These are phyloP conservation scores for Globomyces pollinis-pini DNA, from an alignment of 192 early-diverging fungal genomes.

Conservation along the genomic window DNA sequence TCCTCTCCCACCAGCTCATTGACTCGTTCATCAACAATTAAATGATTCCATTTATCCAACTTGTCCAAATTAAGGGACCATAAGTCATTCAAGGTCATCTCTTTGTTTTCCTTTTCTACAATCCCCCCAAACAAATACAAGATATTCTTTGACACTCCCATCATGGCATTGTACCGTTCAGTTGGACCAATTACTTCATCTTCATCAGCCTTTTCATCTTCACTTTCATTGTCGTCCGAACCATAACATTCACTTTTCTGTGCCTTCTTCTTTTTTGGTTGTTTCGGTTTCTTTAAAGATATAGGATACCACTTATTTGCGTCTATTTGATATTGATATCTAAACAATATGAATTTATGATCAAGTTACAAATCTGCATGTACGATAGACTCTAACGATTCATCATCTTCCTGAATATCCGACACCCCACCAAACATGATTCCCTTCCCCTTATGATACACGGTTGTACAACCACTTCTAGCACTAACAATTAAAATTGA, in stretches of 20 bases:
- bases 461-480: conserved; percentile 47
- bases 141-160: conserved; percentile 44
- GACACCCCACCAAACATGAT: conserved; percentile 58
- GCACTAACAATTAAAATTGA: conserved; percentile 14
- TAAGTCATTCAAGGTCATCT: conserved; percentile 53
- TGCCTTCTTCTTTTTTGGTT: conserved; percentile 19
- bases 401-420: conserved; percentile 59
- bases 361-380: conserved; percentile 58
- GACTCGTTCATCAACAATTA: conserved; percentile 35
- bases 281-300: conserved; percentile 37
- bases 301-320: conserved; percentile 56
- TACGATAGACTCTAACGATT: conserved; percentile 50
- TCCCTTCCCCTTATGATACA: conserved; percentile 48
- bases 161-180: conserved; percentile 62
- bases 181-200: conserved; percentile 30
- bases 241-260: conserved; percentile 16
- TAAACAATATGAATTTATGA: too few species aligned
- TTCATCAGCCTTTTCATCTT: conserved; percentile 13
- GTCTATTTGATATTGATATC: conserved; percentile 50
- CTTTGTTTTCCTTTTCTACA: conserved; percentile 50
- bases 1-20: conserved; percentile 48
- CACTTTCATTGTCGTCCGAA: conserved; percentile 19
- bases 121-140: conserved; percentile 62
- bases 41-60: conserved; percentile 46
- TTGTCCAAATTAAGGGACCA: conserved; percentile 63